Conservation (phyloP, 1,284 basidiomycete genomes). For the Sanghuangporus weigelae region DNA sequence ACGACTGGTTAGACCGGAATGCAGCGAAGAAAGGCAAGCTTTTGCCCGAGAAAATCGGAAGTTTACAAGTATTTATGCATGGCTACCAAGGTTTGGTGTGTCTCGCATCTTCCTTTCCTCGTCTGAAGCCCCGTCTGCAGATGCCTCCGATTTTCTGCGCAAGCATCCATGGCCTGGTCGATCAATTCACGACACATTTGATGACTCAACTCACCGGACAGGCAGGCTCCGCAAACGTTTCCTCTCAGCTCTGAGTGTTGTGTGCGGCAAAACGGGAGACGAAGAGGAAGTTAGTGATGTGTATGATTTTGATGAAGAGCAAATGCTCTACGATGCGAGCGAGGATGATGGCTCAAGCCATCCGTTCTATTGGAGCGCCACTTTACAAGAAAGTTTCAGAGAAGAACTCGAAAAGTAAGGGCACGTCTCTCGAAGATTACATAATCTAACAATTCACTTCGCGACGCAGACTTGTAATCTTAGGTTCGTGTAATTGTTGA, state of each 20-base stretch:
- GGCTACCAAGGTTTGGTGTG: conserved; percentile 60
- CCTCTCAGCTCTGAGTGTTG: conserved; percentile 59
- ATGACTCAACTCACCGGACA: conserved; percentile 71
- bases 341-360: conserved; percentile 46
- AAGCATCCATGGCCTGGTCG: conserved; percentile 87
- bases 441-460: background rate
- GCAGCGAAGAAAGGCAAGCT: conserved; percentile 75
- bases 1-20: conserved; percentile 81
- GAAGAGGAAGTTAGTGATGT: conserved; percentile 64
- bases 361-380: conserved; percentile 78
- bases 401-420: conserved; percentile 82
- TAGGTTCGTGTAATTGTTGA: conserved; percentile 42
- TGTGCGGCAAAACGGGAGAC: conserved; percentile 77
- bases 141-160: conserved; percentile 83
- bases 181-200: conserved; percentile 77
- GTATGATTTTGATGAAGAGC: conserved; percentile 52
- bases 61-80: conserved; percentile 84
- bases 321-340: conserved; percentile 57
- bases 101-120: background rate
- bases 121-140: conserved; percentile 32
- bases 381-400: conserved; percentile 74
- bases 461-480: conserved; percentile 62
- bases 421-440: conserved; percentile 3
- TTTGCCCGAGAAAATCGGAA: conserved; percentile 83
- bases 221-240: conserved; percentile 60